phyloP scores from a whole-genome alignment of 768 basidiomycete species.

The Hysterangium stoloniferum region DNA sequence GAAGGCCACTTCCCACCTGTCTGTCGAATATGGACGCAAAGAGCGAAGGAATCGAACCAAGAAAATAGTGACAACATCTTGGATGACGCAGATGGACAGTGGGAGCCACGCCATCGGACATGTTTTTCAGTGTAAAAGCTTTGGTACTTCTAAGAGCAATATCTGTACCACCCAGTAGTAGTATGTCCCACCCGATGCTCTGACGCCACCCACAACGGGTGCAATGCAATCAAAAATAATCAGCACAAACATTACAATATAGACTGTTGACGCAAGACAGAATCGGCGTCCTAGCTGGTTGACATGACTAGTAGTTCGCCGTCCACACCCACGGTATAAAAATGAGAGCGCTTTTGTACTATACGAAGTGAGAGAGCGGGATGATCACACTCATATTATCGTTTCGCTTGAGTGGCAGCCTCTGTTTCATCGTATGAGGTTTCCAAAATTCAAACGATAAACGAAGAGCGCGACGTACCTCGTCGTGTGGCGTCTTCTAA shows the following conservation, averaged over 20 bases:
- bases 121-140: slow-evolving; percentile 23
- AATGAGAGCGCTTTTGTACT: no score
- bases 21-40: slow-evolving; percentile 43
- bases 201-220: not conserved
- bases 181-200: not conserved
- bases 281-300: no score
- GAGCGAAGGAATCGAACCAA: slow-evolving; percentile 17
- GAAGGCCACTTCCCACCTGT: slow-evolving; percentile 72
- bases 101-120: slow-evolving; percentile 47
- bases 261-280: no score
- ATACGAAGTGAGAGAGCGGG: no score
- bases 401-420: slow-evolving; percentile 35
- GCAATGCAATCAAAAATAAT: not conserved
- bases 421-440: slow-evolving; percentile 21
- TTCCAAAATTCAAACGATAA: slow-evolving; percentile 5
- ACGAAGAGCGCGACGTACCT: slow-evolving; percentile 48
- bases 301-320: no score
- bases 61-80: slow-evolving; percentile 18
- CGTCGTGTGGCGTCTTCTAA: slow-evolving; percentile 94
- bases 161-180: not conserved
- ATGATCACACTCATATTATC: slow-evolving; percentile 18
- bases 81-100: slow-evolving; percentile 23
- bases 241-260: not conserved
- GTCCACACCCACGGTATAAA: no score
- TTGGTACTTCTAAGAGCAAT: not conserved